Percentiles rank a stretch among this genome's conserved stretches.
These are phyloP conservation scores for Fraxinus angustifolia DNA, from an alignment of 305 asterid genomes.

Conservation along the genomic window DNA sequence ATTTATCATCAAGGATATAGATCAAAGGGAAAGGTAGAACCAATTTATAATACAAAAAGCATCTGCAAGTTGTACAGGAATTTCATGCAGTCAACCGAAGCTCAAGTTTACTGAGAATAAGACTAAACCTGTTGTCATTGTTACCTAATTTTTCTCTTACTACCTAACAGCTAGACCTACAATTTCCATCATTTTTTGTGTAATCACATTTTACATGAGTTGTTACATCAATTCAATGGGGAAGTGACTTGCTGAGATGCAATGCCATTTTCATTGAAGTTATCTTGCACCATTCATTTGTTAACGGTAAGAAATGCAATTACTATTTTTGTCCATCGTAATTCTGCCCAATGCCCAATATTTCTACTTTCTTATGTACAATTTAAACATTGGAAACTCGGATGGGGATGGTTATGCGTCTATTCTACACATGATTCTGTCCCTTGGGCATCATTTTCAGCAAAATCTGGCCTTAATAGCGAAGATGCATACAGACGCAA, in stretches of 20 bases:
- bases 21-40: constrained; percentile 4
- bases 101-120: background rate
- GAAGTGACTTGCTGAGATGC: background rate
- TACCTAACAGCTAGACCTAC: background rate
- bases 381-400: background rate
- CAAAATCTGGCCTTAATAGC: background rate
- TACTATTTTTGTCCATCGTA: background rate
- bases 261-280: background rate
- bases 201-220: background rate
- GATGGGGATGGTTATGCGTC: background rate
- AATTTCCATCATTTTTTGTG: background rate
- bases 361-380: background rate
- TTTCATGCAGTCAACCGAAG: background rate
- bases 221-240: background rate
- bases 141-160: background rate
- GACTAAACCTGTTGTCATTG: background rate
- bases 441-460: background rate
- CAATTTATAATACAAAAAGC: constrained; percentile 4
- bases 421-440: background rate
- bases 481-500: background rate
- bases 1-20: constrained; percentile 14
- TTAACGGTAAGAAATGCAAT: background rate
- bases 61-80: background rate
- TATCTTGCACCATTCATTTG: background rate
- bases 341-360: background rate